These are phyloP conservation scores for Benincasa hispida DNA, from an alignment of 306 rosid genomes.

Conservation along the genomic window DNA sequence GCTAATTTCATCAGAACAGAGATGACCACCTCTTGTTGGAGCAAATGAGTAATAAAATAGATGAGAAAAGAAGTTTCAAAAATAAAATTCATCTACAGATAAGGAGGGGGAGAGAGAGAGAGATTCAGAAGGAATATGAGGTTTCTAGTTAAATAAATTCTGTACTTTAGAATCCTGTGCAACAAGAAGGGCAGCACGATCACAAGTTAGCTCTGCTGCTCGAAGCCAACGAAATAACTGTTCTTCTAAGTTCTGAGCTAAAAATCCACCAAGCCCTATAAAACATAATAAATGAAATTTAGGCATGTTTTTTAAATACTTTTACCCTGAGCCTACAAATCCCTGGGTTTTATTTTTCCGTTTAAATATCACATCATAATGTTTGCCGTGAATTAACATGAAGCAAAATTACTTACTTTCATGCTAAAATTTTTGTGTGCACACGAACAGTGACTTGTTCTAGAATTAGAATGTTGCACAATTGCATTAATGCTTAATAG, in stretches of 20 bases:
- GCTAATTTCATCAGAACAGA: slow-evolving; percentile 98
- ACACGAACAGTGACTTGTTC: not conserved
- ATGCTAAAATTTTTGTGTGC: not conserved
- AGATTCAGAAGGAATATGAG: not conserved
- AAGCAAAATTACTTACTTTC: not conserved
- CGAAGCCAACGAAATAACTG: slow-evolving; percentile 93
- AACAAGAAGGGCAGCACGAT: slow-evolving; percentile 97
- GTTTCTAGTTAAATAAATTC: not conserved
- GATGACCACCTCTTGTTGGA: slow-evolving; percentile 88
- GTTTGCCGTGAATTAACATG: not conserved
- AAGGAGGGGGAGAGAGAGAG: not conserved
- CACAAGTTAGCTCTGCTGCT: slow-evolving; percentile 97
- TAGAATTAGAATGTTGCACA: not conserved
- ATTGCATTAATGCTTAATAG: not conserved
- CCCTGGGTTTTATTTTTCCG: not conserved
- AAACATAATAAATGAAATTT: not conserved
- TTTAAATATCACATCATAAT: not conserved
- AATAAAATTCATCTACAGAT: not conserved
- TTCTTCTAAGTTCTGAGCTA: slow-evolving; percentile 88
- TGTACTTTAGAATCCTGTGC: slow-evolving; percentile 92
- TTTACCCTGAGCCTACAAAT: not conserved
- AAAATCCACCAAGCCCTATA: slow-evolving; percentile 78
- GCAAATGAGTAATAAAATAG: slow-evolving; percentile 21
- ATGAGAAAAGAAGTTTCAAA: slow-evolving; percentile 6
- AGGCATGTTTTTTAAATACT: not conserved